A percentile compares a stretch with the other conserved stretches of the same genome.
phyloP scores from a whole-genome alignment of 768 basidiomycete species.

The Chalciporus chontae region DNA sequence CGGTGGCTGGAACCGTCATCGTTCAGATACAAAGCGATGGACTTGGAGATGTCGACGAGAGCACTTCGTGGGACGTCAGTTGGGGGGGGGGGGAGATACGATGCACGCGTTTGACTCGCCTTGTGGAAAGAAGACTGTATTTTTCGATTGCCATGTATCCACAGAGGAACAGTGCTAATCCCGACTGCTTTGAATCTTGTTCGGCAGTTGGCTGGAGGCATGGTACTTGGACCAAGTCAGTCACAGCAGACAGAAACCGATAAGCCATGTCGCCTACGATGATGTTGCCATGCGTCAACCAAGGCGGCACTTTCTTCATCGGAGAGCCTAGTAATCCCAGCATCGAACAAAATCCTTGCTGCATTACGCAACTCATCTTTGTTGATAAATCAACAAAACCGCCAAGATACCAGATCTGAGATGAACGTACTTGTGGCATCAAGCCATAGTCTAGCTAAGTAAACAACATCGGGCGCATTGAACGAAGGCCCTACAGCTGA shows the following conservation, averaged over 20 bases:
- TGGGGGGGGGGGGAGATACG: background rate
- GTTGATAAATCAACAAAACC: conserved; percentile 6
- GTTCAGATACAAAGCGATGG: conserved; percentile 73
- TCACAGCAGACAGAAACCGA: background rate
- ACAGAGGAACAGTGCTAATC: conserved; percentile 74
- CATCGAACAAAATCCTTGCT: conserved; percentile 74
- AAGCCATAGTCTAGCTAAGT: conserved; percentile 74
- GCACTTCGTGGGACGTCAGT: conserved; percentile 42
- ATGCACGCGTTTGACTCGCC: conserved; percentile 38
- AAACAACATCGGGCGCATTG: conserved; percentile 65
- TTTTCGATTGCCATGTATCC: conserved; percentile 82
- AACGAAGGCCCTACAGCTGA: conserved; percentile 58
- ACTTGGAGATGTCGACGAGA: conserved; percentile 81
- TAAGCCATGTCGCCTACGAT: conserved; percentile 40
- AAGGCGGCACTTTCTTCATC: conserved; percentile 61
- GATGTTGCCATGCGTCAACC: conserved; percentile 62
- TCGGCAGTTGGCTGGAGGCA: conserved; percentile 58
- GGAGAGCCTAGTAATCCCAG: conserved; percentile 60
- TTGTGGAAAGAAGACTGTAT: conserved; percentile 68
- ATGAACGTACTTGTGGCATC: conserved; percentile 58
- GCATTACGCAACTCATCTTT: conserved; percentile 75
- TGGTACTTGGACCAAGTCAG: conserved; percentile 45
- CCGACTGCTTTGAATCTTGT: conserved; percentile 54
- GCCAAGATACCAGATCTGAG: background rate
- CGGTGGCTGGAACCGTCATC: conserved; percentile 66